These are phyloP conservation scores for Cubamyces lactineus DNA, from an alignment of 768 basidiomycete species.

Conservation along the genomic window DNA sequence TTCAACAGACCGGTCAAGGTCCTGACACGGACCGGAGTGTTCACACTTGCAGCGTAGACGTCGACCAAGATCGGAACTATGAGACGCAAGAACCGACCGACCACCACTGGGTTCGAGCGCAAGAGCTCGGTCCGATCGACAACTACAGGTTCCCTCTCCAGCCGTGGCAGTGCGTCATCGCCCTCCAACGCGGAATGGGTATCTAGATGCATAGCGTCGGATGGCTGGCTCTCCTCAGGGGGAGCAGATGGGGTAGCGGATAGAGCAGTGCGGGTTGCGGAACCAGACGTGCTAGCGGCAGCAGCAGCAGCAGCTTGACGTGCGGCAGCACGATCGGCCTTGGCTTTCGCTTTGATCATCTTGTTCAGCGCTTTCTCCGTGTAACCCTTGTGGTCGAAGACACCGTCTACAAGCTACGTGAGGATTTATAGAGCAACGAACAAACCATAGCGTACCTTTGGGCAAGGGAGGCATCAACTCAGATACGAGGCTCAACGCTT, in stretches of 20 bases:
- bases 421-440: neutral
- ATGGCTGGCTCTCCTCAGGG: constrained; percentile 11
- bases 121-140: constrained; percentile 73
- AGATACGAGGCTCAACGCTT: constrained; percentile 84
- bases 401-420: constrained; percentile 64
- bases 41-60: constrained; percentile 98
- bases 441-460: constrained; percentile 59
- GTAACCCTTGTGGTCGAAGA: constrained; percentile 91
- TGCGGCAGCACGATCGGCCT: constrained; percentile 76
- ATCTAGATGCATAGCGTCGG: constrained; percentile 16
- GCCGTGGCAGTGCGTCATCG: constrained; percentile 20
- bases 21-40: constrained; percentile 83
- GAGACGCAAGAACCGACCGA: constrained; percentile 83
- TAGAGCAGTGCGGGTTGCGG: neutral
- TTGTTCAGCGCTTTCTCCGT: constrained; percentile 82
- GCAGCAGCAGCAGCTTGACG: constrained; percentile 48
- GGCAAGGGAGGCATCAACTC: constrained; percentile 94
- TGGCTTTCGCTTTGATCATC: constrained; percentile 81
- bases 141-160: constrained; percentile 40
- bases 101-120: constrained; percentile 72
- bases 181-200: constrained; percentile 18
- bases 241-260: constrained; percentile 28
- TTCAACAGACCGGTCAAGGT: constrained; percentile 87
- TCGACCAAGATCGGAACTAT: constrained; percentile 95
- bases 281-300: constrained; percentile 27